Base-by-base conservation (phyloP, 371 early-diverging fungal species). In the Mucor ambiguus region DNA sequence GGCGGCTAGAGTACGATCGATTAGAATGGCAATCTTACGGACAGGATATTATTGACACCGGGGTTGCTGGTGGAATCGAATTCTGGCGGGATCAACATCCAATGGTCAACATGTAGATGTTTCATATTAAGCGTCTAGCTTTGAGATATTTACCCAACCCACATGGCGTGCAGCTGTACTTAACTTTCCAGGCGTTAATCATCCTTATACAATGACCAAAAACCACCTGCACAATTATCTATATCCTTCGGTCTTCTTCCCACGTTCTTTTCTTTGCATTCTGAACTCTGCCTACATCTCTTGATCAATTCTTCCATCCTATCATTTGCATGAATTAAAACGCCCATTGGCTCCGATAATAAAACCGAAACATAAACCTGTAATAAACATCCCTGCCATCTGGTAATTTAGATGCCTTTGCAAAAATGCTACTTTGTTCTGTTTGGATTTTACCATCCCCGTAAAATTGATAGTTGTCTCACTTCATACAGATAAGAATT, bases 21-120 rank as follows among this genome's bases (percentile, higher is more conserved):
- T 52, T 52, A 16, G 16, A 29, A 56, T 3, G 12, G 18, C 56
- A n/a, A 14, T 20, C 56, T 1, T 56, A 32, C 20, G 56, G 56
- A 2, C 56, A 56, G 11, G 30, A 32, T 6, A 41, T 32, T n/a
- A 22, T 43, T 20, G 61, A 60, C 32, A 46, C 41, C n/a, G 63
- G 63, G 18, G n/a, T 62, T 44, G 22, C 22, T n/a, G 63, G 63
- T 26, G 63, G 63, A 29, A 52, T 62, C n/a, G 64, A 62, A 29
- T 54, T 52, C 18, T 62, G 63, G 63, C 28, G 28, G 28, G 52
- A 14, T 2, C 4, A 28, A 28, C 26, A 52, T 6, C 52, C 52
- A 52, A 52, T 52, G 52, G 28, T 52, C 14, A 28, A 22, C 52
- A 14, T 52, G 28, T 52, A 52, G 28, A 52, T 46, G 46, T 46